Base-by-base conservation (phyloP, 2,329 filamentous ascomycete genomes). In the Amesomyces nigricolor region DNA sequence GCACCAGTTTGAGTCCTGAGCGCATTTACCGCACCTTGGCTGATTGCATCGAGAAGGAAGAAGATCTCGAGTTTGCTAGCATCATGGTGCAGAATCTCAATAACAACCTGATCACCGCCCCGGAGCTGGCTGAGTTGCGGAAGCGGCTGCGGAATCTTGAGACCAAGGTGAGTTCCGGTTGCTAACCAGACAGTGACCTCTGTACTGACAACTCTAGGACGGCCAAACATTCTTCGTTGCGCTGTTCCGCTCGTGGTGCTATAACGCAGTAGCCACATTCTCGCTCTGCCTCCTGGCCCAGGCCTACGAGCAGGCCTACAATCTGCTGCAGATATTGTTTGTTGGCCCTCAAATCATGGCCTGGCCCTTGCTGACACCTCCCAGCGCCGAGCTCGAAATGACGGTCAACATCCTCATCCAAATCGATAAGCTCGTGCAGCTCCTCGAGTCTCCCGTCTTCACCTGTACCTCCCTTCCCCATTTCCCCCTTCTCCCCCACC, bases 31-130 rank as follows among this genome's bases (percentile, higher is more conserved):
- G 94, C 32, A 97, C 91, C 2, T 78, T 99, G 61, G 95, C 94
- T 26, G 94, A 99, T 65, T 96, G 94, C 63, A 88, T 99, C 9
- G 94, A 97, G 70, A 95, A 91, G 67, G 94, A 99, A 70, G 94
- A 97, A 72, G 94, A 99, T 68, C 84, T 99, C 42, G 95, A 99
- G 69, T 99, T 99, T 71, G 92, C 94, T 14, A 96, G 92, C 68
- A 97, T 99, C 65, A 99, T 99, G 94, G 91, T 99, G 30, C 94
- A 99, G 70, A 97, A 97, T 66, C 78, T 99, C 51, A 99, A 99
- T 74, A 99, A 99, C 71, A 99, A 99, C 65, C 84, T 99, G 53
- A 96, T 99, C 62, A 99, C 95, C 1, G 94, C 95, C 0, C 94
- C 95, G 0, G 91, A 99, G 71, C 77, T 99, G 30, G 85, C 89